Evolutionary conservation across 2,329 filamentous ascomycete genomes (phyloP).

Genomic region (Colletotrichum lentis): DNA sequence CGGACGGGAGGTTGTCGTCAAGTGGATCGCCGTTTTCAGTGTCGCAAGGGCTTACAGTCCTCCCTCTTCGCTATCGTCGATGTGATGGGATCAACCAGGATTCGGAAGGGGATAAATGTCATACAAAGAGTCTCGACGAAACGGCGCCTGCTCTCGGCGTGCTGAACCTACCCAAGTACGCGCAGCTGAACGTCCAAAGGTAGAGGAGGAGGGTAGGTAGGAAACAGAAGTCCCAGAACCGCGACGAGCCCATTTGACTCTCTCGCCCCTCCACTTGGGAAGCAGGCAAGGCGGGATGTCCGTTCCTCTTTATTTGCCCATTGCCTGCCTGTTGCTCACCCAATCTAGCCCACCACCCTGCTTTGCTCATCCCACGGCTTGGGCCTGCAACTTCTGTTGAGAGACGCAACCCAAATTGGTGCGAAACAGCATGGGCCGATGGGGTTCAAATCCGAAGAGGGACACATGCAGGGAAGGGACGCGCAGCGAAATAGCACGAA

Average conservation of each 20-base stretch:
- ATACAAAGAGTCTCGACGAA: not conserved
- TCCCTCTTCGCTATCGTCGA: not conserved
- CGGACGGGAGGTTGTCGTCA: not conserved
- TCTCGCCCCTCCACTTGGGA: not conserved
- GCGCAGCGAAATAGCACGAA: constrained; percentile 9
- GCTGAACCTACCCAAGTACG: not conserved
- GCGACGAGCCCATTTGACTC: not conserved
- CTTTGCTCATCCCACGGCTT: constrained; percentile 4
- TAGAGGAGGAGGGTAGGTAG: not conserved
- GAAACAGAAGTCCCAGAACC: not conserved
- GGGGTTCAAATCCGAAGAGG: constrained; percentile 13
- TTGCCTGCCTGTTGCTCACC: constrained; percentile 15
- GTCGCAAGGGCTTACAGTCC: not conserved
- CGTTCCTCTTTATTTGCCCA: constrained; percentile 30
- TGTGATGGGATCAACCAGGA: not conserved
- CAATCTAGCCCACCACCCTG: constrained; percentile 15
- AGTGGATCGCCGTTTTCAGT: constrained; percentile 2
- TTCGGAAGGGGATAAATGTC: not conserved
- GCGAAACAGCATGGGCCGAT: constrained; percentile 9
- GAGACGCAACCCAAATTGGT: constrained; percentile 11
- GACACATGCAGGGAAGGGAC: constrained; percentile 20
- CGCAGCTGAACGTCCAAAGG: not conserved
- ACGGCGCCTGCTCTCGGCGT: not conserved
- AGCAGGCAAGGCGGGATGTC: constrained; percentile 21
- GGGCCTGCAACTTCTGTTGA: constrained; percentile 22